Evolutionary conservation across 805 yeast genomes (phyloP), one percentile per base, ranked within the genome.

Genomic region (Peterozyma xylosa): DNA sequence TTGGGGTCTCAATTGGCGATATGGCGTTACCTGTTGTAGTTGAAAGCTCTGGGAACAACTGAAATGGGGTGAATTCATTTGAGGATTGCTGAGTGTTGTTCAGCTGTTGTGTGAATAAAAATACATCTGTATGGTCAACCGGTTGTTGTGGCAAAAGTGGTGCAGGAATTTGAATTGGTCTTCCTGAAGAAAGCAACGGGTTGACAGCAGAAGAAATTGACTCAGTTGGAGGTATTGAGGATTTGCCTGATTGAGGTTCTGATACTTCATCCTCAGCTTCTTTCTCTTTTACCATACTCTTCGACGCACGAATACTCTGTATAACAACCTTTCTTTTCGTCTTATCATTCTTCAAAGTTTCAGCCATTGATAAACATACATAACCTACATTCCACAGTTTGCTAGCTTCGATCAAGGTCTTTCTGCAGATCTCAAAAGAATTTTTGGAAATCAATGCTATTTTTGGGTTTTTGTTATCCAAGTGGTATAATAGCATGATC

Each of bases 401-500:
- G 30, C 47, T 41, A 13, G 35, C 39, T 14, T 37, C 44, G 33
- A 45, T 36, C 33, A 45, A 33, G 41, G 35, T 36, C 34, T 45
- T 45, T 5, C 41, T 32, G 17, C 47, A 45, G 33, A 45, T 38
- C 10, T 45, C 47, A 7, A 45, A 29, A 11, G 41, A 38, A 17
- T 38, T 45, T 37, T 37, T 41, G 42, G 38, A 39, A 9, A 43
- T 41, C 14, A 41, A 18, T n/a, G 42, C 33, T 13, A 45, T 38
- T 33, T 45, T 45, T 4, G 35, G 29, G 33, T 45, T 45, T 39
- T 40, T 44, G 30, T 45, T 45, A 38, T 45, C 47, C 18, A 45
- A 34, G 33, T 45, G 47, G 16, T 45, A 45, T 33, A 45, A 33
- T 17, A 45, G 41, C 47, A 45, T 41, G 35, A 45, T 41, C 42